phyloP scores from a whole-genome alignment of 2,329 filamentous ascomycete genomes.

The Monosporascus sp. region DNA sequence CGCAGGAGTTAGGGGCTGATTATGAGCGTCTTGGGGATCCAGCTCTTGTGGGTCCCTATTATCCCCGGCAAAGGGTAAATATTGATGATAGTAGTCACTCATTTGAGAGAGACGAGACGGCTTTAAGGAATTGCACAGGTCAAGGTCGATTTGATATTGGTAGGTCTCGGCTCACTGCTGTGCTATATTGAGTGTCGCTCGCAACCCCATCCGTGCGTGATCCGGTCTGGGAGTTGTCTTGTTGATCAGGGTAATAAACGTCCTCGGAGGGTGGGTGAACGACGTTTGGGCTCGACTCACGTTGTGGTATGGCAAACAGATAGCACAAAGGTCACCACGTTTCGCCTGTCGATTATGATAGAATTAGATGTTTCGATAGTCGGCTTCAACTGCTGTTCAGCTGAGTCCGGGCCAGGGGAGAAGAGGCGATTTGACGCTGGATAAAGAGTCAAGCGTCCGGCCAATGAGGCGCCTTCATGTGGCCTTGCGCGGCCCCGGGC shows the following conservation, averaged over 20 bases:
- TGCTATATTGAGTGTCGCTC: not conserved
- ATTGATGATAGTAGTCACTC: constrained; percentile 53
- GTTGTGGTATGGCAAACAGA: too few relatives aligned
- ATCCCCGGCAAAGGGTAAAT: constrained; percentile 47
- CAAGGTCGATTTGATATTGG: constrained; percentile 2
- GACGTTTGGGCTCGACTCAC: not conserved
- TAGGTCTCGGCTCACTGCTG: not conserved
- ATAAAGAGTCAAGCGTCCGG: not conserved
- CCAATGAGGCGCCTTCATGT: constrained; percentile 17
- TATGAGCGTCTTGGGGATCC: constrained; percentile 35
- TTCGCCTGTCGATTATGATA: too few relatives aligned
- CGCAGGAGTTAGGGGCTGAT: constrained; percentile 27
- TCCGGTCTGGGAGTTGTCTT: not conserved
- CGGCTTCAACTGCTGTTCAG: not conserved
- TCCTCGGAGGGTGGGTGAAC: not conserved
- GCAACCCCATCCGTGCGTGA: not conserved
- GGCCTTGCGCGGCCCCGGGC: constrained; percentile 11
- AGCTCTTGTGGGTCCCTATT: constrained; percentile 29
- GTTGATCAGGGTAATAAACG: not conserved
- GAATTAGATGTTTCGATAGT: not conserved
- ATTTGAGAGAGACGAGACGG: constrained; percentile 27
- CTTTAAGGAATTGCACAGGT: constrained; percentile 2
- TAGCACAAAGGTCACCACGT: too few relatives aligned
- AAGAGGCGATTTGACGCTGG: too few relatives aligned
- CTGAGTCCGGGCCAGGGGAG: not conserved